Base-by-base conservation (phyloP, 2,329 filamentous ascomycete species). In the Stemphylium lycopersici region DNA sequence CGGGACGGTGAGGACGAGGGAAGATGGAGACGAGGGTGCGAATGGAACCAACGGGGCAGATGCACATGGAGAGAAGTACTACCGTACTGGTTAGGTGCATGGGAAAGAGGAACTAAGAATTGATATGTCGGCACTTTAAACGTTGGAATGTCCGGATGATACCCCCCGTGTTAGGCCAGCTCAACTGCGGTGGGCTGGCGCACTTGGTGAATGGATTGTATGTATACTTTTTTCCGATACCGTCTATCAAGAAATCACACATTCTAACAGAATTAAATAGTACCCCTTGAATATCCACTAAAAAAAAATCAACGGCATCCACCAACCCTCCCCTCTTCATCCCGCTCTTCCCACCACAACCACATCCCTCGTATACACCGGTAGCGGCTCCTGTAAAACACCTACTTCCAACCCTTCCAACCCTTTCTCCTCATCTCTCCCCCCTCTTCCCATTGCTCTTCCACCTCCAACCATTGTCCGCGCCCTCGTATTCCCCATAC, bases 21-120 rank as follows among this genome's bases (percentile, higher is more conserved):
- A 74, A 15, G 73, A 73, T 2, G 63, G 53, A 0, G 70, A 69
- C n/a, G 65, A 65, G n/a, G 61, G 62, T 18, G 40, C 51, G 2
- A 66, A 70, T 51, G 70, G 68, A 0, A 48, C 58, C 0, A 69
- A 72, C 38, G 68, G 63, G 3, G 51, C 46, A 5, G 57, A 59
- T 24, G 59, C 58, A 1, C 69, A 71, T 37, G 73, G 71, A 47
- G 68, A 66, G 10, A 77, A 77, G 55, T 76, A 74, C 59, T 65
- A 69, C 29, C 67, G 74, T 6, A 77, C 73, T 4, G 65, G 65
- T 5, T 77, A 56, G 48, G 42, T 18, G 20, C 16, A 15, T 3
- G 13, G 18, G 10, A 13, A 18, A 29, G 26, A 29, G 7, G 32
- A 32, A 37, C 12, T 29, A 18, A 16, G 26, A 8, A 13, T 39